Conservation (phyloP, 306 rosid genomes). For the Astragalus membranaceus region DNA sequence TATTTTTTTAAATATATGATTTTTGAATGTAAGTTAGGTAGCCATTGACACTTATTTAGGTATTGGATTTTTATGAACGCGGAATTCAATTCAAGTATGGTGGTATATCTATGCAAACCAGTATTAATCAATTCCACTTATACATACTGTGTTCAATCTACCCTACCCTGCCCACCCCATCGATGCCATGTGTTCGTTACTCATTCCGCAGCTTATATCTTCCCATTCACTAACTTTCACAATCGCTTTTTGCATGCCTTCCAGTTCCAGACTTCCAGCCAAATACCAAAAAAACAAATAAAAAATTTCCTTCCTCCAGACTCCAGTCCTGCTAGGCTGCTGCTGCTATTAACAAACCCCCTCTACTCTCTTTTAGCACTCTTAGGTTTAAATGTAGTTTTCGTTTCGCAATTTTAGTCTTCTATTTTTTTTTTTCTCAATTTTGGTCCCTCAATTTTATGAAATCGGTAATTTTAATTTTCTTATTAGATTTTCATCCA, state of each 20-base stretch:
- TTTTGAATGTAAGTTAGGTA: slow-evolving; percentile 20
- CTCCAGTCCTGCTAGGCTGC: no score
- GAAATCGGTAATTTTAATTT: no score
- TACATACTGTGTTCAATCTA: slow-evolving; percentile 34
- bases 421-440: no score
- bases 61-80: background rate
- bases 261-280: background rate
- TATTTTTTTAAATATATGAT: background rate
- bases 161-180: slow-evolving; percentile 26
- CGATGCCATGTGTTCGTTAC: slow-evolving; percentile 24
- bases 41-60: slow-evolving; percentile 2
- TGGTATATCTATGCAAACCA: background rate
- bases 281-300: background rate
- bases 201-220: slow-evolving; percentile 8
- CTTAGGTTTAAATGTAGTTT: no score
- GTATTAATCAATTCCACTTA: slow-evolving; percentile 7
- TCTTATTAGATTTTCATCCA: no score
- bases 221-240: background rate
- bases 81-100: background rate
- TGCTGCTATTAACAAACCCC: no score
- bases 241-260: slow-evolving; percentile 1
- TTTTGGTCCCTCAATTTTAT: no score
- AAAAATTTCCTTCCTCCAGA: background rate
- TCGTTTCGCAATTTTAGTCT: no score
- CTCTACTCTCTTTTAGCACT: no score